Evolutionary conservation across 2,329 filamentous ascomycete genomes (phyloP), one percentile per base, ranked within the genome.

Genomic region (Hirsutella minnesotensis): DNA sequence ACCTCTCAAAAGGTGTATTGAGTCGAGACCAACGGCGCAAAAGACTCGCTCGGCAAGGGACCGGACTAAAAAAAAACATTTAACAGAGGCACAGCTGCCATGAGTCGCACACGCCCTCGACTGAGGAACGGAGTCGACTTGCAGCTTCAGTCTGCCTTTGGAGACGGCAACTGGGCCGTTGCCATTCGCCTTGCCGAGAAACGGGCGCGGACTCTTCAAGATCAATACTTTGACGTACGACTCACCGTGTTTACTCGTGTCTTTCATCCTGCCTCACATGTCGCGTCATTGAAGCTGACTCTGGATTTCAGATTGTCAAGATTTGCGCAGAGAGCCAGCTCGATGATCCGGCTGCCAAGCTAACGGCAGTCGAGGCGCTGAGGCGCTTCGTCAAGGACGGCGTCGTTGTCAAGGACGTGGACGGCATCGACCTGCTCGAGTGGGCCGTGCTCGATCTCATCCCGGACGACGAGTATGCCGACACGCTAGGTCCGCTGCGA

Each of bases 81-180:
- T 27, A 27, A 27, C 24, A 12, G 8, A 27, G 24, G 24, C 24
- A 27, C 24, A 7, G 24, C 24, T 27, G 47, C 46, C 51, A 64
- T 64, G 62, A 56, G 56, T 50, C 57, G 55, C 44, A 52, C 56
- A 47, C 49, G 55, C 45, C 62, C 62, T 44, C 53, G 48, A 34
- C 65, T 75, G 38, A 72, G 66, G 50, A 68, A 65, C 52, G 70
- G 65, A 46, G 68, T 73, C 41, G 71, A 75, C 49, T 61, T 72
- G 40, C 69, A 74, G 60, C 63, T 79, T 9, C 70, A 76, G 59
- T 64, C 67, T 13, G 72, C 72, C 41, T 79, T 75, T 44, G 62
- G 64, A 34, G 71, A 75, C 42, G 63, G 68, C 41, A 73, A 73
- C 56, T 79, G 74, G 75, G 50, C 62, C 16, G 59, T 61, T 15